phyloP scores from a whole-genome alignment of 805 yeast species.

The Candida koratica region DNA sequence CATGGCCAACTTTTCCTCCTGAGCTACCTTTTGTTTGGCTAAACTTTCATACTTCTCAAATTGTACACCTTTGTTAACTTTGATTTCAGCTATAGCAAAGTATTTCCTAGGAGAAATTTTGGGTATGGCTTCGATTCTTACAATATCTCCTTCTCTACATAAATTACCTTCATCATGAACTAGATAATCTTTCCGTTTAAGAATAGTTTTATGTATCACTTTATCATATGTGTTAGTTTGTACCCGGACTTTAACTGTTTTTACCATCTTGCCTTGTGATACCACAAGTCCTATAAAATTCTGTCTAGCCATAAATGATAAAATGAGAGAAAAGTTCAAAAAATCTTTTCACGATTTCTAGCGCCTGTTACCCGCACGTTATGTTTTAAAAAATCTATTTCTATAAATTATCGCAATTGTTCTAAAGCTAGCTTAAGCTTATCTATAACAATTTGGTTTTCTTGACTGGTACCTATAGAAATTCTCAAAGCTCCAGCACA shows the following conservation, averaged over 20 bases:
- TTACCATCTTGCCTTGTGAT: slow-evolving; percentile 94
- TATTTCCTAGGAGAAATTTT: slow-evolving; percentile 78
- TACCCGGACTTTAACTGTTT: slow-evolving; percentile 91
- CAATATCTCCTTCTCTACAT: slow-evolving; percentile 93
- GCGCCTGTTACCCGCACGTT: neutral
- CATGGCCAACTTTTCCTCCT: slow-evolving; percentile 62
- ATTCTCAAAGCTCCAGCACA: slow-evolving; percentile 85
- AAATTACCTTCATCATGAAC: slow-evolving; percentile 93
- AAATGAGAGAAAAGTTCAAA: too few species aligned
- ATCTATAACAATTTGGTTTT: slow-evolving; percentile 56
- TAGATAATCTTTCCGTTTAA: slow-evolving; percentile 75
- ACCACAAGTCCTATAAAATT: slow-evolving; percentile 89
- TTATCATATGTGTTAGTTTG: slow-evolving; percentile 71
- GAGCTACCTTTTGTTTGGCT: slow-evolving; percentile 62
- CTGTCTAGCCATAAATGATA: slow-evolving; percentile 83
- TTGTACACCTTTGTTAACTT: slow-evolving; percentile 85
- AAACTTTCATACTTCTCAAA: slow-evolving; percentile 73
- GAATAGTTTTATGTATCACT: slow-evolving; percentile 67
- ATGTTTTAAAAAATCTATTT: too few species aligned
- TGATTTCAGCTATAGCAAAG: slow-evolving; percentile 90
- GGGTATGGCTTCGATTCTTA: slow-evolving; percentile 85
- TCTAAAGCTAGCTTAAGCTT: slow-evolving; percentile 33
- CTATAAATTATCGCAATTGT: slow-evolving; percentile 3
- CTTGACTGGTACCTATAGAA: slow-evolving; percentile 79
- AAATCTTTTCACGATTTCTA: too few species aligned